Base-by-base conservation (phyloP, 495 filamentous ascomycete genomes). In the Penicillium fimorum region DNA sequence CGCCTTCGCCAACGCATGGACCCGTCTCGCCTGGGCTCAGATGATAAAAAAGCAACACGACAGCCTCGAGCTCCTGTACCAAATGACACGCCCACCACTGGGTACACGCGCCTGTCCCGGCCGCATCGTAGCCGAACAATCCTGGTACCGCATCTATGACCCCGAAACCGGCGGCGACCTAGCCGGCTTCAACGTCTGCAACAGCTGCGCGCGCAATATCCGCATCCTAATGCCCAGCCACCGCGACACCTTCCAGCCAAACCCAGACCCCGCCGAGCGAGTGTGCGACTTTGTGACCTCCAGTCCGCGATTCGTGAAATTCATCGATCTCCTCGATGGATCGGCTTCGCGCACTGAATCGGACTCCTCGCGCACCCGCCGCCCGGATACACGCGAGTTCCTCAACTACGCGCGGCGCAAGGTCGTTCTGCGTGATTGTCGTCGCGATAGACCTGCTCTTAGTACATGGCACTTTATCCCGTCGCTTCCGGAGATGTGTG, bases 21-120 rank as follows among this genome's bases (percentile, higher is more conserved):
- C 82, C 40, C 80, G 86, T n/a, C 72, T 88, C 7, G 86, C 85
- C 2, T 89, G 84, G 83, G 70, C 83, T 0, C 75, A 87, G 41
- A 84, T 80, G 18, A 74, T 84, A 53, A 82, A 84, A 63, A 77
- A 85, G 56, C 62, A 77, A 30, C 68, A 80, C 25, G 65, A 70
- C 47, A 74, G 80, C 54, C 71, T 84, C 13, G 76, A 80, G 29
- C 72, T 88, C 18, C 73, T 90, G 8, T 79, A 80, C 35, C 68
- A 76, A 62, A 73, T 64, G 66, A 87, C 49, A 55, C 82, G 46
- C 52, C 74, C 56, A 63, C 82, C 67, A 38, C 72, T 53, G 56
- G 72, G 53, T 22, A 71, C 63, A 43, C 62, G 65, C 15, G 67
- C 73, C 4, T 90, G 87, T 59, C 77, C 82, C 0, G 81, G 81